Percentiles rank a stretch among this genome's conserved stretches.
These are phyloP conservation scores for Pyricularia grisea DNA, from an alignment of 2,329 filamentous ascomycete genomes.

Conservation along the genomic window DNA sequence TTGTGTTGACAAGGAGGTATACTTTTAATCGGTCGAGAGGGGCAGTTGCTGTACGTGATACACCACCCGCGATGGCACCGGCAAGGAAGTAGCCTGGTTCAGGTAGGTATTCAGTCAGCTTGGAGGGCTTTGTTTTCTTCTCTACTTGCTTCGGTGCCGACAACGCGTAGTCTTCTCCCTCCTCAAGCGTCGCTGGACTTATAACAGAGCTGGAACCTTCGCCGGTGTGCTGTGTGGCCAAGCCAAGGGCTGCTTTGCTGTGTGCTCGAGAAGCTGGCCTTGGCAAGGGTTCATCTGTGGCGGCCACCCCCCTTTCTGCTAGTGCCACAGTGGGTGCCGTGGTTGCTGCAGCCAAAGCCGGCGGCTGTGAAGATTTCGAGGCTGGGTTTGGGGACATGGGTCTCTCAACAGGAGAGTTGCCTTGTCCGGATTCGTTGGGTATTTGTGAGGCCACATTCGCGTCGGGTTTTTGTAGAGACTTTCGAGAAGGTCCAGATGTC, in stretches of 20 bases:
- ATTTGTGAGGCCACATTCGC: not conserved
- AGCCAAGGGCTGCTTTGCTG: not conserved
- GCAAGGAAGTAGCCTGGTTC: conserved; percentile 97
- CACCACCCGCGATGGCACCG: conserved; percentile 86
- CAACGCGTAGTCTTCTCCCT: conserved; percentile 13
- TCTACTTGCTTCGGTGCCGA: not conserved
- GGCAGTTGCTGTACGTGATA: conserved; percentile 90
- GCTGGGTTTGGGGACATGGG: not conserved
- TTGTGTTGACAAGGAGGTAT: conserved; percentile 88
- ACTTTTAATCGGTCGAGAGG: conserved; percentile 96
- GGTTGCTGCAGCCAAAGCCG: not conserved
- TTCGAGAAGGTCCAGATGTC: conserved; percentile 5
- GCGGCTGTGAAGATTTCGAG: not conserved
- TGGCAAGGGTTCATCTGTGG: not conserved
- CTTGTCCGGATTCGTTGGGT: not conserved
- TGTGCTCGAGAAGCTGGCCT: not conserved
- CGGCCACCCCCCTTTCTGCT: not conserved
- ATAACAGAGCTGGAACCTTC: conserved; percentile 9
- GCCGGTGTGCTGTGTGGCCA: conserved; percentile 9
- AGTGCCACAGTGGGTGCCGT: not conserved
- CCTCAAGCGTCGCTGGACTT: conserved; percentile 15
- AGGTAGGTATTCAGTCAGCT: conserved; percentile 62
- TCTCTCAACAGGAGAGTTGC: not conserved
- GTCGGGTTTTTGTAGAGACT: conserved; percentile 4
- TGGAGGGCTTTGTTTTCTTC: conserved; percentile 29